Base-by-base conservation (phyloP, 2,329 filamentous ascomycete genomes). In the Hymenoscyphus repandus region DNA sequence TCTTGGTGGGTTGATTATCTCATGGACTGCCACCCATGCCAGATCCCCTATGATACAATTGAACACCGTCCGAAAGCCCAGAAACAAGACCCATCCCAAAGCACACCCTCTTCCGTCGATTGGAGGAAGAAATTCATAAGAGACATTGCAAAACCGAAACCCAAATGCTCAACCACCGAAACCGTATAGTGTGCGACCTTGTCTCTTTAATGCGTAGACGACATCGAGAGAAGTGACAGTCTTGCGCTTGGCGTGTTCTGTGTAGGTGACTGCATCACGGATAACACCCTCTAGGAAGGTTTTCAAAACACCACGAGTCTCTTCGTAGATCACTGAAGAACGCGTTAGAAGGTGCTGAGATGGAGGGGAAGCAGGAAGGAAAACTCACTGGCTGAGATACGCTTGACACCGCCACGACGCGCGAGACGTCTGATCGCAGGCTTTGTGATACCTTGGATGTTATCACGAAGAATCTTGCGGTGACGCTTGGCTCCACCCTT, bases 371-470 rank as follows among this genome's bases (percentile, higher is more conserved):
- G 34, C 11, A 13, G 31, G 18, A n/a, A 6, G 30, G 37, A 18
- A 15, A 46, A 61, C 58, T 72, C 82, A 88, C 85, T 95, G 72
- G 91, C 91, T 68, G 90, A 96, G 69, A 96, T 96, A 95, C 91
- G 91, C 89, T 96, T 96, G 82, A 96, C 91, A 91, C 91, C 91
- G 75, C 91, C 91, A 93, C 91, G 90, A 78, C 91, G 91, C 62
- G 91, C 91, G 72, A 96, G 90, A 95, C 91, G 91, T 69, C 91
- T 87, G 76, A 96, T 96, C 68, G 91, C 91, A 67, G 91, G 91
- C 88, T 96, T 96, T 70, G 91, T 96, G 72, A 96, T 96, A 78
- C 91, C 91, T 80, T 96, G 91, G 71, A 96, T 96, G 88, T 96
- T 96, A 87, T 96, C 91, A 77, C 91, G 90, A 75, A 96, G 83